Conservation (phyloP, 2,329 filamentous ascomycete species). For the Cercospora sp. region DNA sequence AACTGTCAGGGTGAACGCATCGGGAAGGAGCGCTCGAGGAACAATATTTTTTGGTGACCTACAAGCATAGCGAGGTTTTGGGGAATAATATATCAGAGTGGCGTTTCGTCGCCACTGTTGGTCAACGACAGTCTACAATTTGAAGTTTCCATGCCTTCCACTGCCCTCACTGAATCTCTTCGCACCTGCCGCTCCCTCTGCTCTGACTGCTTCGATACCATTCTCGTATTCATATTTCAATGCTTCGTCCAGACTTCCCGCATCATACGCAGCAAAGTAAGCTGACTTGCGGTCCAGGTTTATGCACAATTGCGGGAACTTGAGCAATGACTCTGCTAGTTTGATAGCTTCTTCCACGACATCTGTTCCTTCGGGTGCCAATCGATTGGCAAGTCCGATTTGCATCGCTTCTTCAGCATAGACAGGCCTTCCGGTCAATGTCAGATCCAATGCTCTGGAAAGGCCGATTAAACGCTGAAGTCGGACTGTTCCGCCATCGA, state of each 20-base stretch:
- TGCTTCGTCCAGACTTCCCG: slow-evolving; percentile 53
- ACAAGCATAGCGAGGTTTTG: background rate
- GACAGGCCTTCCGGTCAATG: slow-evolving; percentile 55
- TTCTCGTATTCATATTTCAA: slow-evolving; percentile 51
- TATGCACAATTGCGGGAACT: slow-evolving; percentile 56
- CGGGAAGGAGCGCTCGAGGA: background rate
- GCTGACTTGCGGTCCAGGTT: slow-evolving; percentile 51
- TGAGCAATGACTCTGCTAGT: slow-evolving; percentile 50
- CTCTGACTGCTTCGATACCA: slow-evolving; percentile 45
- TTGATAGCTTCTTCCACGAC: slow-evolving; percentile 49
- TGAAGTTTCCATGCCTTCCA: slow-evolving; percentile 42
- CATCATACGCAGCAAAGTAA: slow-evolving; percentile 54
- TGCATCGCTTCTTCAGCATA: slow-evolving; percentile 51
- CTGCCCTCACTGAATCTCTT: slow-evolving; percentile 44
- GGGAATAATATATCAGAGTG: background rate
- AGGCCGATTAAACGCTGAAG: slow-evolving; percentile 55
- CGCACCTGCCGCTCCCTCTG: slow-evolving; percentile 48
- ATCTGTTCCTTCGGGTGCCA: slow-evolving; percentile 54
- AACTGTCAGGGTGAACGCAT: background rate
- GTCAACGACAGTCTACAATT: slow-evolving; percentile 11
- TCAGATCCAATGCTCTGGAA: slow-evolving; percentile 57
- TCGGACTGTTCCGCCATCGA: slow-evolving; percentile 56
- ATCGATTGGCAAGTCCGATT: slow-evolving; percentile 56
- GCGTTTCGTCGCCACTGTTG: background rate
- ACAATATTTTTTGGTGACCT: background rate